These are phyloP conservation scores for Gliomastix tumulicola DNA, from an alignment of 2,329 filamentous ascomycete species.

Conservation along the genomic window DNA sequence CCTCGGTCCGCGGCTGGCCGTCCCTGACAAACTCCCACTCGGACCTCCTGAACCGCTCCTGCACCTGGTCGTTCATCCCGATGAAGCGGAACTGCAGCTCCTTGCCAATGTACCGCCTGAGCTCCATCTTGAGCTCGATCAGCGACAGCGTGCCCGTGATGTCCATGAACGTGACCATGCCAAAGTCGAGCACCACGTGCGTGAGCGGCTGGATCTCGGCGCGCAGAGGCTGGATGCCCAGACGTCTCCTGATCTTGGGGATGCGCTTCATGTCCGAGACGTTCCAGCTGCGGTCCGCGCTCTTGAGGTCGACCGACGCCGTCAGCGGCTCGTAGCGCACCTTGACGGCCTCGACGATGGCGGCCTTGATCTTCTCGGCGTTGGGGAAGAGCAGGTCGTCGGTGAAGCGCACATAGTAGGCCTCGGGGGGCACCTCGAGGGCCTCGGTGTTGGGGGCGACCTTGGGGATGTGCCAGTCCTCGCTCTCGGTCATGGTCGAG, in stretches of 20 bases:
- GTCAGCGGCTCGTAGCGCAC: constrained; percentile 26
- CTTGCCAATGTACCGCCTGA: constrained; percentile 40
- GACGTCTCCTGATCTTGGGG: constrained; percentile 30
- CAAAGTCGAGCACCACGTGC: constrained; percentile 45
- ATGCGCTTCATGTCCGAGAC: constrained; percentile 42
- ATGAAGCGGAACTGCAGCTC: constrained; percentile 39
- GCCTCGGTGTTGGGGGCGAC: constrained; percentile 8
- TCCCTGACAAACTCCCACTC: constrained; percentile 25
- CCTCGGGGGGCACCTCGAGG: constrained; percentile 33
- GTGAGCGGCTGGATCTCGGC: constrained; percentile 29
- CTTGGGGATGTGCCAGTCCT: constrained; percentile 14
- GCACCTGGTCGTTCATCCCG: constrained; percentile 33
- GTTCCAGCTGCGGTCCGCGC: constrained; percentile 43
- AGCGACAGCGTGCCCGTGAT: constrained; percentile 43
- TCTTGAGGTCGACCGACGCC: constrained; percentile 29
- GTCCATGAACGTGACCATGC: constrained; percentile 44
- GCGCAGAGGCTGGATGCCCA: constrained; percentile 22
- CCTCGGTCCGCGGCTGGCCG: constrained; percentile 12
- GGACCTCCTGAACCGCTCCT: constrained; percentile 27
- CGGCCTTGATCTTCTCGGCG: constrained; percentile 42
- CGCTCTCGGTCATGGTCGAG: constrained; percentile 17
- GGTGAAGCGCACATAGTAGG: constrained; percentile 48
- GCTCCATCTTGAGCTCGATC: constrained; percentile 36
- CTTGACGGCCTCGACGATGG: constrained; percentile 42
- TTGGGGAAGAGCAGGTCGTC: constrained; percentile 57